Conservation (phyloP, 2,329 filamentous ascomycete species). For the Diaporthe humulicola region DNA sequence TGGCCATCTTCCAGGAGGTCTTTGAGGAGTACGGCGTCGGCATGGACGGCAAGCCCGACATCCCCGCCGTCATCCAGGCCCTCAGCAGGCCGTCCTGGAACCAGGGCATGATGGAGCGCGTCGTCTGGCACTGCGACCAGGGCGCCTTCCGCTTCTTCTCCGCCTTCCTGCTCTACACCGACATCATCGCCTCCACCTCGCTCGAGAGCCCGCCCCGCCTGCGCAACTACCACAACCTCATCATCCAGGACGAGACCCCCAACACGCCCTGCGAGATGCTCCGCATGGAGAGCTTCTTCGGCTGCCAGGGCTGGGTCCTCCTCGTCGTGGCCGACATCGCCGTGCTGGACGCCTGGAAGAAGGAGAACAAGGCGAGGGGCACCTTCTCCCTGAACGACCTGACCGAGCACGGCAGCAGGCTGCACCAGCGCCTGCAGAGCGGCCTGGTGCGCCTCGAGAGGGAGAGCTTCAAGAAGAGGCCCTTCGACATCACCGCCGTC, state of each 20-base stretch:
- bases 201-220: constrained; percentile 58
- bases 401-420: constrained; percentile 35
- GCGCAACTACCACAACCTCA: constrained; percentile 54
- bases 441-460: constrained; percentile 39
- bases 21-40: constrained; percentile 54
- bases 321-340: constrained; percentile 65
- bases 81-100: constrained; percentile 51
- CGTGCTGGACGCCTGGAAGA: constrained; percentile 65
- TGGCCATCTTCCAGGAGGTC: constrained; percentile 63
- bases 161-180: constrained; percentile 61
- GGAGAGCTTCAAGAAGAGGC: constrained; percentile 40
- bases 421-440: constrained; percentile 40
- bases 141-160: constrained; percentile 62
- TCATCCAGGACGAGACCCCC: constrained; percentile 53
- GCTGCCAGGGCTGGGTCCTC: constrained; percentile 67
- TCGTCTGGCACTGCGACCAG: constrained; percentile 60
- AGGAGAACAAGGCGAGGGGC: constrained; percentile 55
- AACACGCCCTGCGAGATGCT: constrained; percentile 47
- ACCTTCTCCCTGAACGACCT: constrained; percentile 53
- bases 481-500: constrained; percentile 39
- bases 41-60: constrained; percentile 45
- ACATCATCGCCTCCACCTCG: constrained; percentile 64
- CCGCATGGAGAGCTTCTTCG: constrained; percentile 63
- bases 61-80: constrained; percentile 27
- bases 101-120: constrained; percentile 46